A percentile compares a stretch with the other conserved stretches of the same genome.
Evolutionary conservation across 768 basidiomycete genomes (phyloP).

Genomic region (Tulasnella sp.): DNA sequence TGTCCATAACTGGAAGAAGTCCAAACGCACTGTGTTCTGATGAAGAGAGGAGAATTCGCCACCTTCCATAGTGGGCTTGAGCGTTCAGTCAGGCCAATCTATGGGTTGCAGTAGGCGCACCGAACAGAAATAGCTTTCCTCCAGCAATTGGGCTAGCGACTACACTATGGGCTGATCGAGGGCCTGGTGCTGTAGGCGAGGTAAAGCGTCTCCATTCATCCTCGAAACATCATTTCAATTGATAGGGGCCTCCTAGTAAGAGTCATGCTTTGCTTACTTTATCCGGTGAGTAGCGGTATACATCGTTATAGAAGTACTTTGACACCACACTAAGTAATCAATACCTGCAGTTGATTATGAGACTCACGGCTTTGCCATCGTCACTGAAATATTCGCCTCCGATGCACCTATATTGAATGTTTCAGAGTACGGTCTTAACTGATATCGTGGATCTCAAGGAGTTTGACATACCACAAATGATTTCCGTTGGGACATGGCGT

Average conservation of each 20-base stretch:
- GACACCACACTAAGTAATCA: background rate
- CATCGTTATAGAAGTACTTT: conserved; percentile 78
- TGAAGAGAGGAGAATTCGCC: conserved; percentile 78
- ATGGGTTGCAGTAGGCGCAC: conserved; percentile 34
- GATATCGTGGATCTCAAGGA: conserved; percentile 17
- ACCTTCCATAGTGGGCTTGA: conserved; percentile 29
- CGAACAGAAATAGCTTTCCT: conserved; percentile 75
- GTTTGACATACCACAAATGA: conserved; percentile 44
- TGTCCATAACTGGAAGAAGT: too few relatives aligned
- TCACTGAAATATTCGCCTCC: conserved; percentile 83
- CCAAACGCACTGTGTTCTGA: conserved; percentile 74
- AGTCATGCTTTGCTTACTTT: conserved; percentile 35
- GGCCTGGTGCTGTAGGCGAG: conserved; percentile 74
- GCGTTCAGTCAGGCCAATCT: background rate
- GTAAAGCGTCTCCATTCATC: conserved; percentile 85
- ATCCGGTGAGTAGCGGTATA: conserved; percentile 74
- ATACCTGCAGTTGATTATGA: background rate
- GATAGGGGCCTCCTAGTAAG: background rate
- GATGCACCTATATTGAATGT: conserved; percentile 31
- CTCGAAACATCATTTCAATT: conserved; percentile 24
- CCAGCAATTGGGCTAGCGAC: conserved; percentile 63
- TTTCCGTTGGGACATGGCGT: conserved; percentile 69
- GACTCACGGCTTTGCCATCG: conserved; percentile 59
- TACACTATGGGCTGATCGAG: conserved; percentile 76
- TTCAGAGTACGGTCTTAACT: background rate